Evolutionary conservation across 1,284 basidiomycete genomes (phyloP), one percentile per base, ranked within the genome.

Genomic region (Irpex sp.): DNA sequence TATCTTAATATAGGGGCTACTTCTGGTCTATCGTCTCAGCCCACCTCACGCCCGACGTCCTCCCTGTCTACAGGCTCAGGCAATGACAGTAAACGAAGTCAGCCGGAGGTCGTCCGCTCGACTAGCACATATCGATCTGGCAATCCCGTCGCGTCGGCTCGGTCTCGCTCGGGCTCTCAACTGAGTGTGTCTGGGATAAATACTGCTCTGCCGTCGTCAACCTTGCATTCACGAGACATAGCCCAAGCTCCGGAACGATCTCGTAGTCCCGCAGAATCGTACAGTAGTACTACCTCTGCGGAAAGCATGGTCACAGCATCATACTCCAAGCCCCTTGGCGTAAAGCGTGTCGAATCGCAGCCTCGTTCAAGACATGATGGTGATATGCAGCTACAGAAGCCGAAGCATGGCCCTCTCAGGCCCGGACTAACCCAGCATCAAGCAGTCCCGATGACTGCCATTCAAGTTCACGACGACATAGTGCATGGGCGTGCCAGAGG

Each of bases 1-100:
- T 93, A 93, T 72, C 83, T 94, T 2, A 86, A 90, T 65, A 80
- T 94, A 58, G 81, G 81, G 8, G 49, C 13, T 21, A 17, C 49
- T 63, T 56, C 68, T 5, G 65, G 59, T 43, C 49, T 61, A 7
- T 57, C 69, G 2, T 33, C 61, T 3, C 66, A 65, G 46, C 65
- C 71, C 1, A 71, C 68, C 1, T 74, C 72, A 7, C 70, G 75
- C 0, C 73, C 75, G 4, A 63, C 64, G 63, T 76, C 72, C 17
- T 69, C 72, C 4, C 70, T 70, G 53, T 74, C 74, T 4, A 57
- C 57, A 4, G 66, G 66, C 39, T 43, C 39, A 43, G 15, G 39
- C 39, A 43, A 9, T 15, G 15, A 43, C 15, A 43, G 2, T 8
- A n/a, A 19, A n/a, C 49, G n/a, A 50, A 50, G n/a, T n/a, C 49